Base-by-base conservation (phyloP, 768 basidiomycete species). In the Mycena vitilis region DNA sequence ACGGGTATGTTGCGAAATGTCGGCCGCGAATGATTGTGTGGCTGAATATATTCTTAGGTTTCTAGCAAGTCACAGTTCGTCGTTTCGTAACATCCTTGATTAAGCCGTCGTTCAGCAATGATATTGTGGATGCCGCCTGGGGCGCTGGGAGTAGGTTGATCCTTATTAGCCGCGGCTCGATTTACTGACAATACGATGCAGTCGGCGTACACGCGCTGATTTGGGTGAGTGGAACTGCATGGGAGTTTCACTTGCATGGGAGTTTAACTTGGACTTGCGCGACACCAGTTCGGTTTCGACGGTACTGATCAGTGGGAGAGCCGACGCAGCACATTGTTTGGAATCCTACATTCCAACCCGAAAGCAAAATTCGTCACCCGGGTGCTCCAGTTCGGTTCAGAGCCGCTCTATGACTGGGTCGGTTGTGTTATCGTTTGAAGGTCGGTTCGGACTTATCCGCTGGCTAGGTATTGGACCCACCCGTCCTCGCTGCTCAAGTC, bases 171-270 rank as follows among this genome's bases (percentile, higher is more conserved):
- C 8, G n/a, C 6, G 15, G 0, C 22, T 34, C 20, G n/a, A 12
- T 23, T 16, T 37, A 53, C 58, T 63, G 22, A 64, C 38, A 30
- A 34, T 18, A 18, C 47, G 54, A 60, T 56, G n/a, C 57, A 71
- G 76, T 93, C 34, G 91, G 92, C 52, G 89, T 93, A 7, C 91
- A 93, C 68, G 89, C 90, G 18, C 78, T 92, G 22, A 87, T 93
- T 68, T 93, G 40, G 40, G 40, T 15, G 40, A 40, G 40, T 40
- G 40, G 5, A 40, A 11, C 40, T 9, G 40, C 15, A 40, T 40
- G 40, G 5, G 40, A 9, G n/a, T 34, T 13, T 2, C 37, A 34
- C n/a, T 38, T 36, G 10, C 10, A 40, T 40, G 40, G 5, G 40
- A 9, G n/a, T 34, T 13, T 2, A 40, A 34, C n/a, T 38, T 36